Percentiles rank a stretch among this genome's conserved stretches.
phyloP scores from a whole-genome alignment of 2,329 filamentous ascomycete species.

The Pestalotiopsis sp. region DNA sequence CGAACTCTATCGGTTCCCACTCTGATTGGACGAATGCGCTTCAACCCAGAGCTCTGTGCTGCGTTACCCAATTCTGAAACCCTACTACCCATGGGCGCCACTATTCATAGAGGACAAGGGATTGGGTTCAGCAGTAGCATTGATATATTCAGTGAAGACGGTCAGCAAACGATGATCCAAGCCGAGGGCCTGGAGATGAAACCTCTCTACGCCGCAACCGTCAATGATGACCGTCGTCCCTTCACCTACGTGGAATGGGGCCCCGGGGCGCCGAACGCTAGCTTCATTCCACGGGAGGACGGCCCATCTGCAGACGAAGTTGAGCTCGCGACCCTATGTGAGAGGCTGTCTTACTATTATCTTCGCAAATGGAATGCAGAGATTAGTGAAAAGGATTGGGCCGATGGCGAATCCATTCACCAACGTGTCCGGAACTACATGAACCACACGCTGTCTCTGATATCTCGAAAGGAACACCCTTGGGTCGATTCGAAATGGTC shows the following conservation, averaged over 20 bases:
- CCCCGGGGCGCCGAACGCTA: not conserved
- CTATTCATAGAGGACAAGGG: too few relatives aligned
- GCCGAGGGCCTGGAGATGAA: conserved; percentile 18
- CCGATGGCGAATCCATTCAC: conserved; percentile 18
- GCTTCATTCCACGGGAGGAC: not conserved
- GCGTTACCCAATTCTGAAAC: not conserved
- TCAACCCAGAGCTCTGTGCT: conserved; percentile 8
- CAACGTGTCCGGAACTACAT: conserved; percentile 20
- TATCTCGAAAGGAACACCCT: conserved; percentile 19
- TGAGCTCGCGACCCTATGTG: conserved; percentile 17
- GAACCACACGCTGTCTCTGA: conserved; percentile 15
- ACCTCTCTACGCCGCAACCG: conserved; percentile 12
- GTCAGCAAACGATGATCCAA: conserved; percentile 17
- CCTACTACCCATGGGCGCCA: not conserved
- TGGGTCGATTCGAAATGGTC: conserved; percentile 6
- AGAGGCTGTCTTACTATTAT: conserved; percentile 26
- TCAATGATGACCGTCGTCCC: conserved; percentile 12
- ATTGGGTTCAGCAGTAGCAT: conserved; percentile 12
- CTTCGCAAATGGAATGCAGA: conserved; percentile 19
- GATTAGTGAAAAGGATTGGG: conserved; percentile 22
- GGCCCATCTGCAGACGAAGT: conserved; percentile 10
- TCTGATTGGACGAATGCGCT: conserved; percentile 18
- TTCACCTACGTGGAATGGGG: conserved; percentile 13
- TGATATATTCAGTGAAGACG: conserved; percentile 8
- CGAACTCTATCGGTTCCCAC: conserved; percentile 33